Percentiles rank a stretch among this genome's conserved stretches.
These are phyloP conservation scores for Russula foetens DNA, from an alignment of 768 basidiomycete species.

Conservation along the genomic window DNA sequence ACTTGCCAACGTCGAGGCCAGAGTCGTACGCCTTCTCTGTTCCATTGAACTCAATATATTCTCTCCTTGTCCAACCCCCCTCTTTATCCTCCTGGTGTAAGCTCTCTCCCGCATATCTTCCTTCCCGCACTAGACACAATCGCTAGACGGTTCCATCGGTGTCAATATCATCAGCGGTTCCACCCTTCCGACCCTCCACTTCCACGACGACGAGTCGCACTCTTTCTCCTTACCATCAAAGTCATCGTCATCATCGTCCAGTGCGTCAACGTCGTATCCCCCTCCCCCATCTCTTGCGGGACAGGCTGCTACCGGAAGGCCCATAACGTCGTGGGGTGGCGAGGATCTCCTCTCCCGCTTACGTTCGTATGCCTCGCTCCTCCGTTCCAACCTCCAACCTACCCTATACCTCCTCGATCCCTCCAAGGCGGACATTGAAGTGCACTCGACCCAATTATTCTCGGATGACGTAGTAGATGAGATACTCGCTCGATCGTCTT, in stretches of 20 bases:
- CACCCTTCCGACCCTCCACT: slow-evolving; percentile 84
- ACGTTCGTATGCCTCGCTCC: slow-evolving; percentile 66
- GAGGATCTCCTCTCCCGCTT: slow-evolving; percentile 78
- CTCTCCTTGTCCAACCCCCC: slow-evolving; percentile 77
- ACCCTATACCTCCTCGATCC: slow-evolving; percentile 89
- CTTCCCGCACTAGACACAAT: neutral
- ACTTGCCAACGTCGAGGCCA: slow-evolving; percentile 72
- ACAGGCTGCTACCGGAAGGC: slow-evolving; percentile 30
- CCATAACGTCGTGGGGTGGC: slow-evolving; percentile 69
- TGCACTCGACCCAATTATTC: slow-evolving; percentile 80
- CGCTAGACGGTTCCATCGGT: slow-evolving; percentile 74
- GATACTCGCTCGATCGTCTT: slow-evolving; percentile 74
- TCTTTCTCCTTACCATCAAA: slow-evolving; percentile 52
- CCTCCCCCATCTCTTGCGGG: slow-evolving; percentile 47
- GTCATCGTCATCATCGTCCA: slow-evolving; percentile 30
- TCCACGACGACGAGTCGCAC: slow-evolving; percentile 94
- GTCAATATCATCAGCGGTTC: slow-evolving; percentile 83
- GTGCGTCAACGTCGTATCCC: slow-evolving; percentile 46
- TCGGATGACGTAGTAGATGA: slow-evolving; percentile 83
- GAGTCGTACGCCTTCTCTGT: slow-evolving; percentile 97
- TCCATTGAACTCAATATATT: slow-evolving; percentile 82
- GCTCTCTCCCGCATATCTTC: slow-evolving; percentile 15
- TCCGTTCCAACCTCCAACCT: slow-evolving; percentile 81
- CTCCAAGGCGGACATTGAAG: slow-evolving; percentile 84
- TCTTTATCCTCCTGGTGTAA: slow-evolving; percentile 79